A percentile compares a stretch with the other conserved stretches of the same genome.
Evolutionary conservation across 1,139 yeast species (phyloP).

Genomic region (Protomyces inouyei): DNA sequence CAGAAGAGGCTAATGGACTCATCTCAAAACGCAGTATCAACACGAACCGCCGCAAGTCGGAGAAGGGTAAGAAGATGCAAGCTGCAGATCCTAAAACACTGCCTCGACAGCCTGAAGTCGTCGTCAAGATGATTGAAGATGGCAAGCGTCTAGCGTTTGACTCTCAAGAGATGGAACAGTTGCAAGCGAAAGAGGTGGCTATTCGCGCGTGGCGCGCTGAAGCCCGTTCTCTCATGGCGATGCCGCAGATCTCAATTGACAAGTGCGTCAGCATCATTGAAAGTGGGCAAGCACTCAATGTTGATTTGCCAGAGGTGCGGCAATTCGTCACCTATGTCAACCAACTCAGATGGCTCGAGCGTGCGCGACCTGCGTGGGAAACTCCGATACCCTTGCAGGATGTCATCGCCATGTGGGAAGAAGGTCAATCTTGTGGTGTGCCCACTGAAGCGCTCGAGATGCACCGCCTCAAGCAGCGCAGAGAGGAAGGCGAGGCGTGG

Average conservation of each 20-base stretch:
- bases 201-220: slow-evolving; percentile 53
- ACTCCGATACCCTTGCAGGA: slow-evolving; percentile 38
- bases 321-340: slow-evolving; percentile 50
- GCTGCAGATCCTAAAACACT: not conserved
- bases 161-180: slow-evolving; percentile 57
- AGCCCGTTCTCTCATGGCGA: slow-evolving; percentile 42
- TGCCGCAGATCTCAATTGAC: slow-evolving; percentile 32
- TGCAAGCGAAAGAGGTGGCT: slow-evolving; percentile 52
- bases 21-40: slow-evolving; percentile 51
- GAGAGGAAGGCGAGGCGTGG: slow-evolving; percentile 34
- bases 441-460: slow-evolving; percentile 36
- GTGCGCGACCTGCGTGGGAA: slow-evolving; percentile 34
- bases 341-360: slow-evolving; percentile 49
- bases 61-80: slow-evolving; percentile 33
- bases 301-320: slow-evolving; percentile 51
- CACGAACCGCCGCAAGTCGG: slow-evolving; percentile 39
- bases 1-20: slow-evolving; percentile 54
- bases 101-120: slow-evolving; percentile 33
- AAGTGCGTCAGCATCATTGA: slow-evolving; percentile 40
- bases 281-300: slow-evolving; percentile 57
- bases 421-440: slow-evolving; percentile 40
- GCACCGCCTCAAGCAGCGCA: slow-evolving; percentile 20
- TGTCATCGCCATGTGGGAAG: slow-evolving; percentile 44
- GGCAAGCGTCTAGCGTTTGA: slow-evolving; percentile 51
- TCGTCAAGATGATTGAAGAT: slow-evolving; percentile 45